Percentiles rank a stretch among this genome's conserved stretches.
Evolutionary conservation across 176 grass and related monocot species (phyloP).

Genomic region (Oryza rufipogon): DNA sequence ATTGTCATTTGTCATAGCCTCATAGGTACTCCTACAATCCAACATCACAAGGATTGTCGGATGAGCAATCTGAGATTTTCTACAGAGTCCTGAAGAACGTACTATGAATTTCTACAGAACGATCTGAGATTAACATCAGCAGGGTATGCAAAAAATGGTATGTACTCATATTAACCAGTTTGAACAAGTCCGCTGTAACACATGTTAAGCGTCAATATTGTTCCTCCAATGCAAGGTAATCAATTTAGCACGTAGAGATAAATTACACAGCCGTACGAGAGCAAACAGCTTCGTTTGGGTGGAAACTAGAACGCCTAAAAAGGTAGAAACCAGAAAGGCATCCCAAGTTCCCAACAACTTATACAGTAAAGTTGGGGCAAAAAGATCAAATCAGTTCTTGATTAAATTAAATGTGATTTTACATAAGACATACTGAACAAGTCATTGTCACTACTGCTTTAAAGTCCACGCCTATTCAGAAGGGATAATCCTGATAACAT

Average conservation of each 20-base stretch:
- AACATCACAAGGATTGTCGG: not conserved
- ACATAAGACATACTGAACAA: not conserved
- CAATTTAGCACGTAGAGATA: not conserved
- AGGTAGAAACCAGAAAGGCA: not conserved
- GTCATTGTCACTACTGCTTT: not conserved
- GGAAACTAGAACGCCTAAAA: not conserved
- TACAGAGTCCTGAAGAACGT: not conserved
- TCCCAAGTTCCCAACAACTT: not conserved
- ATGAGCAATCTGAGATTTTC: not conserved
- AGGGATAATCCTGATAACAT: conserved; percentile 32
- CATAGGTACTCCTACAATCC: not conserved
- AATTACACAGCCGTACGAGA: not conserved
- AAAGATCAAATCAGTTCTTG: not conserved
- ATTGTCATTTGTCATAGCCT: no score
- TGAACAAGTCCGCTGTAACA: not conserved
- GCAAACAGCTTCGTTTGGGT: not conserved
- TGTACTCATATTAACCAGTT: not conserved
- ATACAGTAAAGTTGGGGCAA: not conserved
- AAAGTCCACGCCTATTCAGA: not conserved
- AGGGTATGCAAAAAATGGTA: not conserved
- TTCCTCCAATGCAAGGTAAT: not conserved
- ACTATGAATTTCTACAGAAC: not conserved
- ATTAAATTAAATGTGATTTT: not conserved
- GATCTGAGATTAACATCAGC: not conserved
- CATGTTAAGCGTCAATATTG: not conserved